Evolutionary conservation across 2,329 filamentous ascomycete genomes (phyloP).

Genomic region (Epichloe gansuensis): DNA sequence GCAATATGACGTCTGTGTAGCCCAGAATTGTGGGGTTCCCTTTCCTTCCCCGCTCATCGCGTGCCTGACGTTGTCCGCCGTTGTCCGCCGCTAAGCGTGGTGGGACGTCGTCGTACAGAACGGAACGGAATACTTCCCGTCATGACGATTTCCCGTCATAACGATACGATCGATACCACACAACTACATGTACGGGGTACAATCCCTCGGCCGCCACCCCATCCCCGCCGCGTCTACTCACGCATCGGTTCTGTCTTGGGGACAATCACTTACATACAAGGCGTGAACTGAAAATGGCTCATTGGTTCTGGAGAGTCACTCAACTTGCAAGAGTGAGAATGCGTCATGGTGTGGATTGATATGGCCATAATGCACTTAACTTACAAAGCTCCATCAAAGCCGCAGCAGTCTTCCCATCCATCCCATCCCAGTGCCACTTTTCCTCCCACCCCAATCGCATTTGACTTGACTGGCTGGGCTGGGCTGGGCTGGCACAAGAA

Average conservation of each 20-base stretch:
- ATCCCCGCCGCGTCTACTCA: not conserved
- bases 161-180: no score
- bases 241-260: not conserved
- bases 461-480: not conserved
- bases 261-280: not conserved
- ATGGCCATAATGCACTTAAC: not conserved
- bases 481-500: not conserved
- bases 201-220: no score
- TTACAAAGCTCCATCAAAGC: not conserved
- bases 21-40: not conserved
- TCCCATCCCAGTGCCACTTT: not conserved
- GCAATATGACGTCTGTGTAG: conserved; percentile 2
- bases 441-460: not conserved
- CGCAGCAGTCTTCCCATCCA: not conserved
- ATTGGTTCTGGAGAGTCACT: not conserved
- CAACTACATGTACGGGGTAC: no score
- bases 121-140: no score
- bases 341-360: not conserved
- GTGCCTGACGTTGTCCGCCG: not conserved
- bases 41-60: not conserved
- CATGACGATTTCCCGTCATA: no score
- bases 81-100: not conserved
- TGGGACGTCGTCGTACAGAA: no score
- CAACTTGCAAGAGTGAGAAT: not conserved
- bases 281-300: not conserved